Conservation (phyloP, 495 filamentous ascomycete genomes). For the Barbatosphaeria neglecta region DNA sequence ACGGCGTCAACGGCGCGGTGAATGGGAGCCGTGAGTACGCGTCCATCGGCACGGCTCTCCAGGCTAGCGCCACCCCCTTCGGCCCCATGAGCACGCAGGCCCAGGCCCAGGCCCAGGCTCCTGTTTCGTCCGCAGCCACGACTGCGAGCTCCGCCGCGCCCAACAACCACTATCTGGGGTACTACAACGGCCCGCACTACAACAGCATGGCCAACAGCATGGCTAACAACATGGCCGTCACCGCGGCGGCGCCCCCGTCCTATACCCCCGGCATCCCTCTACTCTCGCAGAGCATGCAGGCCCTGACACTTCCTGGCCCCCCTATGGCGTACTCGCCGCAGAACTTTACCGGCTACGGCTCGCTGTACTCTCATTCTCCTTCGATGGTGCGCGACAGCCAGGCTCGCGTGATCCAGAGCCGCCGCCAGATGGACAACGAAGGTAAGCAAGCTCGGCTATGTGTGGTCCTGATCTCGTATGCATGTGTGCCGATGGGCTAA, state of each 20-base stretch:
- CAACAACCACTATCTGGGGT: slow-evolving; percentile 24
- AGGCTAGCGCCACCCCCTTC: slow-evolving; percentile 67
- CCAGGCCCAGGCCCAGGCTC: slow-evolving; percentile 12
- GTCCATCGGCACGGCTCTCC: slow-evolving; percentile 56
- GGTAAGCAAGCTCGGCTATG: slow-evolving; percentile 19
- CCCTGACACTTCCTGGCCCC: slow-evolving; percentile 39
- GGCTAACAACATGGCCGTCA: slow-evolving; percentile 12
- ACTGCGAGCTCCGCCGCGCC: slow-evolving; percentile 22
- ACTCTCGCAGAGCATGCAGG: slow-evolving; percentile 48
- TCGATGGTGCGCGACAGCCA: slow-evolving; percentile 50
- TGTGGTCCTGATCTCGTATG: background rate
- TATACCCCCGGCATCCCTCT: slow-evolving; percentile 39
- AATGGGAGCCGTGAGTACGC: slow-evolving; percentile 22
- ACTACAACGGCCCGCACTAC: slow-evolving; percentile 28
- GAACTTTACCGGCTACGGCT: slow-evolving; percentile 31
- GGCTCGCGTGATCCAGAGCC: slow-evolving; percentile 57
- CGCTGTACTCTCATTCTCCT: slow-evolving; percentile 32
- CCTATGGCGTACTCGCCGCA: slow-evolving; percentile 36
- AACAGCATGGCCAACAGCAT: slow-evolving; percentile 20
- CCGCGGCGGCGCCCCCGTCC: slow-evolving; percentile 3
- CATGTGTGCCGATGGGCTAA: slow-evolving; percentile 6
- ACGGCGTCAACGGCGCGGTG: slow-evolving; percentile 19
- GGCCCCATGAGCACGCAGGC: slow-evolving; percentile 32
- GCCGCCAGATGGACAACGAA: slow-evolving; percentile 54
- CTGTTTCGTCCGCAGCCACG: slow-evolving; percentile 17